These are phyloP conservation scores for Arctostaphylos glauca DNA, from an alignment of 148 eudicot genomes.

Conservation along the genomic window DNA sequence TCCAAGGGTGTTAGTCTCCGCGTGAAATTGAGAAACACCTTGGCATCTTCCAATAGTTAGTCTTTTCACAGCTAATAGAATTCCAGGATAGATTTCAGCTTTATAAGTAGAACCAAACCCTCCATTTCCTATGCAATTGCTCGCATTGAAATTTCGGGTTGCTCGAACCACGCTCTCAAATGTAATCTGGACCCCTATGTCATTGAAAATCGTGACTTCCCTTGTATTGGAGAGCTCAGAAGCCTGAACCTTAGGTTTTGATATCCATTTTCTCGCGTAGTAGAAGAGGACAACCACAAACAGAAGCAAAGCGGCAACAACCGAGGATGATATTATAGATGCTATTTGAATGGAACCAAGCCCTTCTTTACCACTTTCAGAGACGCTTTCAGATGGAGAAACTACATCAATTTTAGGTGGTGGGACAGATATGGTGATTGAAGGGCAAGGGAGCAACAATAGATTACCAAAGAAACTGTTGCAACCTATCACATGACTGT, in stretches of 20 bases:
- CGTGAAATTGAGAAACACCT: constrained; percentile 64
- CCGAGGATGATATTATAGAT: constrained; percentile 41
- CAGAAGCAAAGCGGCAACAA: constrained; percentile 43
- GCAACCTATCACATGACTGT: constrained; percentile 16
- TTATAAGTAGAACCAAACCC: constrained; percentile 74
- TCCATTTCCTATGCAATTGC: constrained; percentile 68
- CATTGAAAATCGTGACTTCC: constrained; percentile 38
- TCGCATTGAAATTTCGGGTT: constrained; percentile 48
- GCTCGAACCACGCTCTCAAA: constrained; percentile 51
- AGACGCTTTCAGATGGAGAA: constrained; percentile 24
- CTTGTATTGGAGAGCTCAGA: constrained; percentile 25
- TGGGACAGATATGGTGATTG: constrained; percentile 13
- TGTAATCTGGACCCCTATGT: constrained; percentile 48
- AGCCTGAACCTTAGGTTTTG: constrained; percentile 38
- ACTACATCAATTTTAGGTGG: constrained; percentile 31
- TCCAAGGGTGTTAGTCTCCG: constrained; percentile 60
- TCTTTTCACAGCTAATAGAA: constrained; percentile 57
- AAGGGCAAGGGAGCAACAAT: constrained; percentile 19
- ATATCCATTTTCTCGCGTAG: constrained; percentile 36
- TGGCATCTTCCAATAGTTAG: constrained; percentile 57
- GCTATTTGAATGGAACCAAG: constrained; percentile 46
- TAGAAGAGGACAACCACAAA: constrained; percentile 45
- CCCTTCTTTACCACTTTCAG: constrained; percentile 18
- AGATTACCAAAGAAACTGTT: constrained; percentile 22
- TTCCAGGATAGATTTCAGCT: constrained; percentile 54